Evolutionary conservation across 2,329 filamentous ascomycete species (phyloP).

Genomic region (Colletotrichum gloeosporioides): DNA sequence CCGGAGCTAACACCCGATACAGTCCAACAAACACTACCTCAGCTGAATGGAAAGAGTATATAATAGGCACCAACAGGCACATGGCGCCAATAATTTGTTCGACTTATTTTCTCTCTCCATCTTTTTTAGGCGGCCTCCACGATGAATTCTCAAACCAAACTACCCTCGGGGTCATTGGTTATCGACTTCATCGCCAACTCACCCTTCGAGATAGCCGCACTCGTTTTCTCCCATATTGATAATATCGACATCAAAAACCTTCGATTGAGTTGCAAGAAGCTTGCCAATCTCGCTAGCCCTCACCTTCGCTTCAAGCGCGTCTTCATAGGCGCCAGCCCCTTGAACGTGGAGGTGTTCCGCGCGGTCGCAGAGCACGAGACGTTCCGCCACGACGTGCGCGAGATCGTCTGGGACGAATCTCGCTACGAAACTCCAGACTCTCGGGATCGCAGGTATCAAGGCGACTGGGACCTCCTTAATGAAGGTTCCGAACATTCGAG

Average conservation of each 20-base stretch:
- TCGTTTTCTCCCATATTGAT: neutral
- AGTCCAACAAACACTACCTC: neutral
- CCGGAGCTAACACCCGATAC: neutral
- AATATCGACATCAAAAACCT: neutral
- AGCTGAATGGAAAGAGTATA: fast-evolving
- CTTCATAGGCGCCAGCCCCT: conserved; percentile 44
- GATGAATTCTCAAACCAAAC: fast-evolving
- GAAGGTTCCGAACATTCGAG: neutral
- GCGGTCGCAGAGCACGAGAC: conserved; percentile 39
- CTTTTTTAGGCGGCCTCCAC: neutral
- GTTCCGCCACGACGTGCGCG: conserved; percentile 33
- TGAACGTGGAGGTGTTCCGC: conserved; percentile 40
- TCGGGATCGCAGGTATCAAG: neutral
- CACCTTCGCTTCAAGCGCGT: conserved; percentile 28
- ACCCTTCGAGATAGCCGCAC: neutral
- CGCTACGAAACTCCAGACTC: neutral
- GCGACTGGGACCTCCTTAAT: neutral
- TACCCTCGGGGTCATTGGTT: neutral
- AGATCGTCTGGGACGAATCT: conserved; percentile 46
- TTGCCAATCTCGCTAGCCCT: neutral
- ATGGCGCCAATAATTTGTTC: neutral
- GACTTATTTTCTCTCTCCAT: neutral
- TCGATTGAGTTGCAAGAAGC: neutral
- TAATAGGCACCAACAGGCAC: neutral
- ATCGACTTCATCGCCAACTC: neutral